A percentile compares a stretch with the other conserved stretches of the same genome.
phyloP scores from a whole-genome alignment of 2,329 filamentous ascomycete species.

The Corynespora cassiicola region DNA sequence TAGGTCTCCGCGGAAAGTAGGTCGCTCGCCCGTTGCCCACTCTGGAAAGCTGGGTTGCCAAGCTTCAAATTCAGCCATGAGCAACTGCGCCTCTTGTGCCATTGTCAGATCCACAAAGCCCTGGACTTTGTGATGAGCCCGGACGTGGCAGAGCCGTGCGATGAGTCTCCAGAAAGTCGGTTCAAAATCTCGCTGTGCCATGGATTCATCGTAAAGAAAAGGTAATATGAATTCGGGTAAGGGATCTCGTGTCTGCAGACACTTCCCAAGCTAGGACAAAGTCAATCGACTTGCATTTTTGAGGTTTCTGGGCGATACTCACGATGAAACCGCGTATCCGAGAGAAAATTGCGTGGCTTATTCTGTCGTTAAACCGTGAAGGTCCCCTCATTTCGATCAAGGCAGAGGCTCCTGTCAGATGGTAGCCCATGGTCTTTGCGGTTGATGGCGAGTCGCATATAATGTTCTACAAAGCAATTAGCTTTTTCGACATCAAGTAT shows the following conservation, averaged over 20 bases:
- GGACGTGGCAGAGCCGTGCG: slow-evolving; percentile 12
- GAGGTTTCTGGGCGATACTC: neutral
- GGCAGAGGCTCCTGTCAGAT: slow-evolving; percentile 20
- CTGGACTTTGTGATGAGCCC: slow-evolving; percentile 12
- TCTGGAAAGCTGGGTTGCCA: slow-evolving; percentile 8
- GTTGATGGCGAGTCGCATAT: slow-evolving; percentile 14
- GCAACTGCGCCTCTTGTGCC: slow-evolving; percentile 8
- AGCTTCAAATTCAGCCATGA: slow-evolving; percentile 6
- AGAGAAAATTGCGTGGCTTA: slow-evolving; percentile 15
- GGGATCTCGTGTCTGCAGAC: slow-evolving; percentile 12
- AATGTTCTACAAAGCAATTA: slow-evolving; percentile 15
- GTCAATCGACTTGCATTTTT: neutral
- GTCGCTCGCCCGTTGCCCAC: slow-evolving; percentile 6
- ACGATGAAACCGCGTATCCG: slow-evolving; percentile 18
- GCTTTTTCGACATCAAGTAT: neutral
- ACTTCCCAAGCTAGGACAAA: slow-evolving; percentile 13
- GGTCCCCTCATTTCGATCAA: slow-evolving; percentile 14
- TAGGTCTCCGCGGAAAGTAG: neutral
- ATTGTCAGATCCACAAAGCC: slow-evolving; percentile 14
- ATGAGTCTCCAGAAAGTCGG: slow-evolving; percentile 14
- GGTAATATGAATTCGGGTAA: slow-evolving; percentile 11
- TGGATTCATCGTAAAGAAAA: slow-evolving; percentile 11
- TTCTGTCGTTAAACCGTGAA: slow-evolving; percentile 7
- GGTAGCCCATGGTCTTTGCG: slow-evolving; percentile 12
- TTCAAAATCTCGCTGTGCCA: slow-evolving; percentile 12